These are phyloP conservation scores for Xylariaceae sp. DNA, from an alignment of 2,329 filamentous ascomycete genomes.

Conservation along the genomic window DNA sequence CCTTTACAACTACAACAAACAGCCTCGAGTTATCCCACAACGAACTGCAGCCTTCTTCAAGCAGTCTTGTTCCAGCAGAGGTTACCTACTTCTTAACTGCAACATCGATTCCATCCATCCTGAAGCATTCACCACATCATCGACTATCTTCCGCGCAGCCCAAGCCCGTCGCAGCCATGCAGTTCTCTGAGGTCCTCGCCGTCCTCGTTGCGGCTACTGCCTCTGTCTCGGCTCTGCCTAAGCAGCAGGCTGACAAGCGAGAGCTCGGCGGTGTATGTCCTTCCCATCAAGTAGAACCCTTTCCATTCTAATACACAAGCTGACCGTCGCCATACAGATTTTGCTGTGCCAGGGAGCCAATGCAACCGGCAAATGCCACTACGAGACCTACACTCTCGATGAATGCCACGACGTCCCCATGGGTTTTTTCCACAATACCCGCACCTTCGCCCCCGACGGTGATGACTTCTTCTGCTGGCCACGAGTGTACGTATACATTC, in stretches of 20 bases:
- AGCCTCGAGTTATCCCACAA: not conserved
- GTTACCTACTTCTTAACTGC: not conserved
- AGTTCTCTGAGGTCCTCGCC: slow-evolving; percentile 24
- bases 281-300: not conserved
- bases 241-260: slow-evolving; percentile 36
- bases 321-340: slow-evolving; percentile 34
- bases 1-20: not conserved
- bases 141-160: not conserved
- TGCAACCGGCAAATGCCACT: slow-evolving; percentile 43
- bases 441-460: slow-evolving; percentile 48
- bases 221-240: slow-evolving; percentile 25
- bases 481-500: slow-evolving; percentile 28
- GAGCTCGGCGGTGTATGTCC: slow-evolving; percentile 44
- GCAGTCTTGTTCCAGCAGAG: not conserved
- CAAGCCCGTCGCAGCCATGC: slow-evolving; percentile 21
- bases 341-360: slow-evolving; percentile 48
- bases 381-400: slow-evolving; percentile 40
- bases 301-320: not conserved
- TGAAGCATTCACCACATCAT: not conserved
- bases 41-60: not conserved
- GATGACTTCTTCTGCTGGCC: slow-evolving; percentile 47
- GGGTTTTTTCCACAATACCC: slow-evolving; percentile 39
- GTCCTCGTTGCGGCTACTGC: slow-evolving; percentile 23
- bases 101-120: not conserved
- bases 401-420: slow-evolving; percentile 43